These are phyloP conservation scores for Castanea sativa DNA, from an alignment of 306 rosid genomes.

Conservation along the genomic window DNA sequence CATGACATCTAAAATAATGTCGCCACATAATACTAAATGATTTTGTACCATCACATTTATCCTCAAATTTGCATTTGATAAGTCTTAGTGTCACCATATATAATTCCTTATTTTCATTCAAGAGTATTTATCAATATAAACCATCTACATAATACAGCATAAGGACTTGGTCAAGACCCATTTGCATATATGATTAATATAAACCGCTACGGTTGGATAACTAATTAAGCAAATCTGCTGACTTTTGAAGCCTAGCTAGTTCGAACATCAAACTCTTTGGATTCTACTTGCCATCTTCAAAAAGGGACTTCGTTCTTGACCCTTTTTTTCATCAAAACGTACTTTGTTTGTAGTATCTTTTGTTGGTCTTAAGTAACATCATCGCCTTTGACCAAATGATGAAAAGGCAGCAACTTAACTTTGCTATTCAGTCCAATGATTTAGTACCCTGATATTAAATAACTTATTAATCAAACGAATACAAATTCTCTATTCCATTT, in stretches of 20 bases:
- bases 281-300: conserved; percentile 21
- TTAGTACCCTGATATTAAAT: no score
- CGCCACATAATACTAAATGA: no score
- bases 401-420: background rate
- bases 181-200: background rate
- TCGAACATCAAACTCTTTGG: background rate
- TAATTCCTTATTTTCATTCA: background rate
- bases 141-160: conserved; percentile 2
- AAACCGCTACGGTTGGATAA: background rate
- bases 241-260: background rate
- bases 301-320: background rate
- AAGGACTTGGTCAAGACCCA: conserved; percentile 1
- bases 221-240: background rate
- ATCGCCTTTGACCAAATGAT: conserved; percentile 14
- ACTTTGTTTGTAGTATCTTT: background rate
- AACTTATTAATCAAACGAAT: no score
- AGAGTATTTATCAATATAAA: no score
- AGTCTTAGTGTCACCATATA: background rate
- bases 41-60: background rate
- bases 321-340: background rate
- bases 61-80: background rate
- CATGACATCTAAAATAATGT: no score
- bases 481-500: no score
- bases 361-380: background rate
- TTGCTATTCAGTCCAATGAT: background rate